Percentiles rank a stretch among this genome's conserved stretches.
Conservation (phyloP, 768 basidiomycete species). For the Mycena metata region DNA sequence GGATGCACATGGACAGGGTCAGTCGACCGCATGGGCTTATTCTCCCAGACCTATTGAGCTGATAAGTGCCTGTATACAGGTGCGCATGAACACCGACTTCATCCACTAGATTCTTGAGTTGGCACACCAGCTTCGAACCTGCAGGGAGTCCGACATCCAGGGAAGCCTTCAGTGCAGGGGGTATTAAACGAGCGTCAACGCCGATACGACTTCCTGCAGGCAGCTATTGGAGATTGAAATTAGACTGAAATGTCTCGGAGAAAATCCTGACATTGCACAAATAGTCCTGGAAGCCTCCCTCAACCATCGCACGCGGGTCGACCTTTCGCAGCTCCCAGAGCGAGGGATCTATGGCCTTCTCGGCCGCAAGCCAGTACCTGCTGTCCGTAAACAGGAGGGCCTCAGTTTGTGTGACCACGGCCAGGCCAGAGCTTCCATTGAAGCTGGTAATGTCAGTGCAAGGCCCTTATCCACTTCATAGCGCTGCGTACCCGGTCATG, state of each 20-base stretch:
- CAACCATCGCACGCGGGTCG: conserved; percentile 35
- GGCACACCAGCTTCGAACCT: conserved; percentile 63
- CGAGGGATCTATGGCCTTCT: conserved; percentile 57
- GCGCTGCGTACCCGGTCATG: conserved; percentile 62
- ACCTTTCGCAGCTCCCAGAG: conserved; percentile 33
- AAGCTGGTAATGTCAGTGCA: conserved; percentile 52
- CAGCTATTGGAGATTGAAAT: conserved; percentile 7
- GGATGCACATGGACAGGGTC: conserved; percentile 62
- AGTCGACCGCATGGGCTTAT: conserved; percentile 65
- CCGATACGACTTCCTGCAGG: conserved; percentile 57
- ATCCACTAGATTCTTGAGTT: conserved; percentile 71
- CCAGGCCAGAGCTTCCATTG: conserved; percentile 66
- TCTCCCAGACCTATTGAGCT: conserved; percentile 53
- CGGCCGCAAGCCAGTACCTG: conserved; percentile 71
- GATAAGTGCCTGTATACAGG: background rate
- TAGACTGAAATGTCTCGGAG: background rate
- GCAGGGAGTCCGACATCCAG: conserved; percentile 56
- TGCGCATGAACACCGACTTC: conserved; percentile 45
- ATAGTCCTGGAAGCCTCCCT: conserved; percentile 38
- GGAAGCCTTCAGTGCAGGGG: conserved; percentile 57
- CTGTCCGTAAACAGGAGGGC: conserved; percentile 71
- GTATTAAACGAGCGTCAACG: conserved; percentile 70
- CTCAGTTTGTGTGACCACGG: conserved; percentile 61
- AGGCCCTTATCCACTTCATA: background rate
- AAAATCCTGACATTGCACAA: conserved; percentile 23